Conservation (phyloP, 352 stramenopile genomes). For the Pythium monospermum region DNA sequence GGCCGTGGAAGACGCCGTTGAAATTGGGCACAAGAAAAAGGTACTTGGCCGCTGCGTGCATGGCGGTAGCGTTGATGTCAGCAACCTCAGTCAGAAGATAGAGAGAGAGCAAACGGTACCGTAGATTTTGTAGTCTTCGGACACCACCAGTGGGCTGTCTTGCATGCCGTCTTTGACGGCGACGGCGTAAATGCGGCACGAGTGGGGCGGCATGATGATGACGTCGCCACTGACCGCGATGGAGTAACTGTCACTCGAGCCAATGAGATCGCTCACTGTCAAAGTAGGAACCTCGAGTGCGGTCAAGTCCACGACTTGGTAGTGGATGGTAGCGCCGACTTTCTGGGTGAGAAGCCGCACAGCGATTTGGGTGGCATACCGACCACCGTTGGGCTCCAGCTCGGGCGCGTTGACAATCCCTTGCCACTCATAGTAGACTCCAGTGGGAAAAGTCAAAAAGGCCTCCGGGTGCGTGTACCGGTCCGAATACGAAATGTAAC, state of each 20-base stretch:
- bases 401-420: constrained; percentile 36
- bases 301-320: constrained; percentile 32
- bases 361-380: constrained; percentile 50
- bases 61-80: not conserved
- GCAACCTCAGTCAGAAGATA: not conserved
- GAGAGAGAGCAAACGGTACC: constrained; percentile 24
- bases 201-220: constrained; percentile 46
- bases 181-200: constrained; percentile 57
- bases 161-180: constrained; percentile 59
- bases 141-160: constrained; percentile 42
- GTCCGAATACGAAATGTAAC: constrained; percentile 73
- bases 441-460: constrained; percentile 60
- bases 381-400: constrained; percentile 52
- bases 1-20: constrained; percentile 61
- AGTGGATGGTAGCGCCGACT: constrained; percentile 53
- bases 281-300: not conserved
- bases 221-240: constrained; percentile 36
- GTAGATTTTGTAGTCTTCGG: constrained; percentile 52
- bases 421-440: constrained; percentile 79
- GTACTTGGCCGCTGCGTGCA: constrained; percentile 56
- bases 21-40: constrained; percentile 67
- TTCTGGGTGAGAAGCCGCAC: constrained; percentile 51
- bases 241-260: constrained; percentile 17
- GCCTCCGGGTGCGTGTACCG: constrained; percentile 55
- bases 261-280: constrained; percentile 25